Base-by-base conservation (phyloP, 2,329 filamentous ascomycete genomes). In the Cladophialophora exuberans region DNA sequence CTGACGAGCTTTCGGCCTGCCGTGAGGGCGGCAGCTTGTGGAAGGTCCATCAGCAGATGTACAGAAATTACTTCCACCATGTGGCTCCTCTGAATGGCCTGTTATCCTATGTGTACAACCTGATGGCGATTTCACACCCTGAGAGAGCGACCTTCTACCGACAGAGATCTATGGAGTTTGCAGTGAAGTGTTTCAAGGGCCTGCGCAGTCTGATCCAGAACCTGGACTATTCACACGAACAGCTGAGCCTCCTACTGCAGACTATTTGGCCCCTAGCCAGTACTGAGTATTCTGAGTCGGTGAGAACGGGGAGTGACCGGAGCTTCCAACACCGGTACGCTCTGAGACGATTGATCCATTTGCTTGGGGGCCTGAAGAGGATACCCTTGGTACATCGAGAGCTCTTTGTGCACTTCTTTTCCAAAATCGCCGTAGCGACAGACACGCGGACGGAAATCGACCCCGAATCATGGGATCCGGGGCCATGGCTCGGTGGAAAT, bases 21-120 rank as follows among this genome's bases (percentile, higher is more conserved):
- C 33, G 33, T 7, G 46, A 39, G 15, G 46, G 46, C 7, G 15
- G 33, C 9, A 49, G 46, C 20, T 11, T 49, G 33, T 41, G 39
- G 33, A 25, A 18, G 10, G 35, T 25, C 3, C 46, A 49, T 10
- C 22, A 11, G 2, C 10, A 28, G 20, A 13, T 49, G 15, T 49
- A 49, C 22, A 30, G 22, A 10, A 49, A 38, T 22, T 49, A 49
- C 17, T 49, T 49, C 23, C 23, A 36, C 22, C 46, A 49, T 15
- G 31, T 23, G 10, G 46, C 46, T 22, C 46, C 46, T 11, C 13
- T 49, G 30, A 30, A 23, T 35, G 17, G 46, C 6, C 17, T 49
- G 22, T 35, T 49, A 22, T 39, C 46, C 20, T 49, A 49, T 26
- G 46, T 30, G 4, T 49, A 49, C 46, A 49, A 49, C 15, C 46